Conservation (phyloP, 2,329 filamentous ascomycete species). For the Trichoderma afroharzianum region DNA sequence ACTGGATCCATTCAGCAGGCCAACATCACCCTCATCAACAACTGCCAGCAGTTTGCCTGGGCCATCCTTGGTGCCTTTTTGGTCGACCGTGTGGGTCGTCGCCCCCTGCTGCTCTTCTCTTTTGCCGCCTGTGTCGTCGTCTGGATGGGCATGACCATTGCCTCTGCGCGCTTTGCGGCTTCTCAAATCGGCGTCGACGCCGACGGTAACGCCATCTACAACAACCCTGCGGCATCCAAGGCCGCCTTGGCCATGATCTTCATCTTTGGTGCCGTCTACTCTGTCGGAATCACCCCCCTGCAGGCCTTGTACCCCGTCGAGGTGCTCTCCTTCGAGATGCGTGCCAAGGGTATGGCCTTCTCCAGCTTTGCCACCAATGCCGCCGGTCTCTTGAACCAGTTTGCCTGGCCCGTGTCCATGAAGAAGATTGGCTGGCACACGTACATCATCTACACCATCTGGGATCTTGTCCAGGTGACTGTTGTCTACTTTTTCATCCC, state of each 20-base stretch:
- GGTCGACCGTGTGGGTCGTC: slow-evolving; percentile 49
- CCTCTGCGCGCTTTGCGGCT: slow-evolving; percentile 36
- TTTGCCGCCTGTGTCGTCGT: slow-evolving; percentile 46
- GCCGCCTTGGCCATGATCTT: slow-evolving; percentile 52
- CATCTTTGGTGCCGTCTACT: slow-evolving; percentile 51
- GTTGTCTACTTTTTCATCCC: slow-evolving; percentile 28
- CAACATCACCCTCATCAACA: slow-evolving; percentile 51
- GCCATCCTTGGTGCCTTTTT: slow-evolving; percentile 48
- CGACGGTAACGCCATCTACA: slow-evolving; percentile 26
- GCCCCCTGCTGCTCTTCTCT: slow-evolving; percentile 49
- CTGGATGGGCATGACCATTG: slow-evolving; percentile 50
- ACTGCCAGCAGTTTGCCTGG: slow-evolving; percentile 46
- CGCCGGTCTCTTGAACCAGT: slow-evolving; percentile 44
- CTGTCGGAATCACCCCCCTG: slow-evolving; percentile 37
- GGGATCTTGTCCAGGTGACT: slow-evolving; percentile 34
- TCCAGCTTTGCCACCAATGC: slow-evolving; percentile 41
- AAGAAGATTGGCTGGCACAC: slow-evolving; percentile 49
- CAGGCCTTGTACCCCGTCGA: slow-evolving; percentile 47
- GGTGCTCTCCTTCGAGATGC: slow-evolving; percentile 48
- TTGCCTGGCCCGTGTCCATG: slow-evolving; percentile 45
- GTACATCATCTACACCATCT: slow-evolving; percentile 48
- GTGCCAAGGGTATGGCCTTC: slow-evolving; percentile 53
- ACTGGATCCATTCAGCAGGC: slow-evolving; percentile 35
- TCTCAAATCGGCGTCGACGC: slow-evolving; percentile 30
- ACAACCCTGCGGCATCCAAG: slow-evolving; percentile 39